Percentiles rank a stretch among this genome's conserved stretches.
Conservation (phyloP, 1,284 basidiomycete genomes). For the Mycosarcoma maydis region DNA sequence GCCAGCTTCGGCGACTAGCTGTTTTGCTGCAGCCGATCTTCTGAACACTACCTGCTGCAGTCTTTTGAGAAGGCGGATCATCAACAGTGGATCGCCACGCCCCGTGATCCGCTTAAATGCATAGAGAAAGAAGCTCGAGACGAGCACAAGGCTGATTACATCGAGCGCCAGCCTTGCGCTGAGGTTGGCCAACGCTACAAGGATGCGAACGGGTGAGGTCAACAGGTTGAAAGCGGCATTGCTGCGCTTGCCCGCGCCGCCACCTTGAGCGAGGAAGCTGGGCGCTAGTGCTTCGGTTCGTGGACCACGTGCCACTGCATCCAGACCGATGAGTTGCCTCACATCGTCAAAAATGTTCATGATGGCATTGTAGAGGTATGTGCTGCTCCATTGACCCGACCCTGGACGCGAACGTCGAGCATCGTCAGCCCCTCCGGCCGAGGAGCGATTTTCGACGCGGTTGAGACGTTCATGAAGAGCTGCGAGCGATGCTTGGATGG, state of each 20-base stretch:
- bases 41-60: constrained; percentile 29
- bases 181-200: constrained; percentile 51
- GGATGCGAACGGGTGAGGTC: constrained; percentile 36
- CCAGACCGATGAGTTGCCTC: constrained; percentile 32
- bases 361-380: constrained; percentile 27
- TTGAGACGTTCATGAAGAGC: constrained; percentile 85
- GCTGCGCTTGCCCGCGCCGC: constrained; percentile 11
- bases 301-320: constrained; percentile 13
- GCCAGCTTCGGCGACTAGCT: constrained; percentile 23
- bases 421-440: constrained; percentile 19
- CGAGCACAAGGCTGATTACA: constrained; percentile 51
- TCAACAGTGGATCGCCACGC: constrained; percentile 57
- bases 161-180: constrained; percentile 57
- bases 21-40: constrained; percentile 26
- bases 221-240: constrained; percentile 27
- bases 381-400: constrained; percentile 7
- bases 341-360: constrained; percentile 37
- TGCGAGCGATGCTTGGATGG: constrained; percentile 85
- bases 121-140: constrained; percentile 50
- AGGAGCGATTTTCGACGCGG: constrained; percentile 51
- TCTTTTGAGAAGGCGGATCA: constrained; percentile 37
- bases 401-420: constrained; percentile 14
- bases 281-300: constrained; percentile 37
- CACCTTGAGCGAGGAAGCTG: constrained; percentile 41
- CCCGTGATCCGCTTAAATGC: constrained; percentile 53